Conservation (phyloP, 202 grass and related monocot genomes). For the Elaeis oleifera region DNA sequence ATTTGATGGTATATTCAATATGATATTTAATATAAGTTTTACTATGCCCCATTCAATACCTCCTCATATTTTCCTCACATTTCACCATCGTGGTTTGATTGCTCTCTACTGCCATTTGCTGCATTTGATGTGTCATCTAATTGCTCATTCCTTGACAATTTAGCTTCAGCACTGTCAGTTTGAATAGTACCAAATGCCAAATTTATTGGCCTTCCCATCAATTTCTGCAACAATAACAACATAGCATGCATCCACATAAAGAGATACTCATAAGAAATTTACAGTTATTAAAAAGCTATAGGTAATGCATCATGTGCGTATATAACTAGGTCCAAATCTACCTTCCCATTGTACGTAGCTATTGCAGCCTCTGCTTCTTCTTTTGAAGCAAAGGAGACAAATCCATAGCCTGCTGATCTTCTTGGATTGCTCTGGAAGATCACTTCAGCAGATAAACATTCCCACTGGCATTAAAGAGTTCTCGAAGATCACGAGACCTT, state of each 20-base stretch:
- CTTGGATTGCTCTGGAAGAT: constrained; percentile 68
- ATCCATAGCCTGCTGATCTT: constrained; percentile 82
- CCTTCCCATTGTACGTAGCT: constrained; percentile 52
- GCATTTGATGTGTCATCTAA: neutral
- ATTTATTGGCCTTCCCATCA: constrained; percentile 47
- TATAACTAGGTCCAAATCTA: constrained; percentile 28
- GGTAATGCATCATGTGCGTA: constrained; percentile 1
- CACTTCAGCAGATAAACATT: constrained; percentile 66
- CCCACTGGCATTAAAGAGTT: constrained; percentile 49
- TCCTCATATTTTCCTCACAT: constrained; percentile 5
- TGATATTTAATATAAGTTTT: too few relatives aligned
- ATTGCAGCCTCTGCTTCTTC: constrained; percentile 74
- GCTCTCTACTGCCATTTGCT: constrained; percentile 14
- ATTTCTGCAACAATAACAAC: constrained; percentile 26
- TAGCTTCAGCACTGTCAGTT: constrained; percentile 21
- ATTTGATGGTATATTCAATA: too few relatives aligned
- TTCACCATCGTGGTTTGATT: constrained; percentile 19
- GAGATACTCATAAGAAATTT: neutral
- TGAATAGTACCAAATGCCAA: constrained; percentile 33
- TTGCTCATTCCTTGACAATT: constrained; percentile 23
- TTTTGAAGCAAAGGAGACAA: constrained; percentile 68
- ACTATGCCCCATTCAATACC: too few relatives aligned
- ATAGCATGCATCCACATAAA: constrained; percentile 10
- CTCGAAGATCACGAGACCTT: constrained; percentile 63
- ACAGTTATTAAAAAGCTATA: neutral